A percentile compares a stretch with the other conserved stretches of the same genome.
These are phyloP conservation scores for Linum lewisii DNA, from an alignment of 345 rosid species.

Conservation along the genomic window DNA sequence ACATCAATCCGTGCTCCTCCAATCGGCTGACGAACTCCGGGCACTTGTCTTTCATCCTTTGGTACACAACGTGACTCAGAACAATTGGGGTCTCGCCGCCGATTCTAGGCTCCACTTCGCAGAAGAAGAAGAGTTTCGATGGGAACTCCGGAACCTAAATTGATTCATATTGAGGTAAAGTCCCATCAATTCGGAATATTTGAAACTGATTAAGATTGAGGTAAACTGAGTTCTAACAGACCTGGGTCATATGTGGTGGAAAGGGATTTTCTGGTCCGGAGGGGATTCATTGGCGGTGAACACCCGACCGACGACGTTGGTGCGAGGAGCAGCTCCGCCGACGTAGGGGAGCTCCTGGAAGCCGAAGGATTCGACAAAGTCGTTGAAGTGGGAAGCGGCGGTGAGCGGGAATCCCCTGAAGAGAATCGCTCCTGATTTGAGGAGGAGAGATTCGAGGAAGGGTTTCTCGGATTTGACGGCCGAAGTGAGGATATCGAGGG, in stretches of 20 bases:
- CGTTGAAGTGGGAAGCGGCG: slow-evolving; percentile 72
- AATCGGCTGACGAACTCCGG: slow-evolving; percentile 57
- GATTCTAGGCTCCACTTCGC: slow-evolving; percentile 74
- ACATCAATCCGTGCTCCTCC: slow-evolving; percentile 45
- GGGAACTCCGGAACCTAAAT: slow-evolving; percentile 96
- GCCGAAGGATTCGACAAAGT: slow-evolving; percentile 77
- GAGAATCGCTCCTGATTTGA: slow-evolving; percentile 55
- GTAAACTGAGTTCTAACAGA: too few relatives aligned
- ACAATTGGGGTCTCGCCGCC: slow-evolving; percentile 94
- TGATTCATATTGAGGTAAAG: too few relatives aligned
- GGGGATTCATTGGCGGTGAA: slow-evolving; percentile 94
- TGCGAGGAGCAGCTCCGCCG: slow-evolving; percentile 82
- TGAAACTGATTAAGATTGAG: too few relatives aligned
- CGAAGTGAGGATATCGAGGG: slow-evolving; percentile 21
- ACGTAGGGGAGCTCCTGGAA: slow-evolving; percentile 81
- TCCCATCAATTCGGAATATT: too few relatives aligned
- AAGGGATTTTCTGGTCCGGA: slow-evolving; percentile 81
- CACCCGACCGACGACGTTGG: slow-evolving; percentile 74
- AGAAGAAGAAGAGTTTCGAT: slow-evolving; percentile 75
- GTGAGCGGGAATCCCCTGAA: slow-evolving; percentile 51
- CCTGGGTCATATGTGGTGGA: slow-evolving; percentile 98
- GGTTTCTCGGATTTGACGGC: slow-evolving; percentile 39
- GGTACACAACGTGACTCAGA: slow-evolving; percentile 69
- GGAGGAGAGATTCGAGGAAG: slow-evolving; percentile 51
- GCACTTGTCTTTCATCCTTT: slow-evolving; percentile 57